Evolutionary conservation across 2,329 filamentous ascomycete species (phyloP), one percentile per base, ranked within the genome.

Genomic region (Juglanconis sp.): DNA sequence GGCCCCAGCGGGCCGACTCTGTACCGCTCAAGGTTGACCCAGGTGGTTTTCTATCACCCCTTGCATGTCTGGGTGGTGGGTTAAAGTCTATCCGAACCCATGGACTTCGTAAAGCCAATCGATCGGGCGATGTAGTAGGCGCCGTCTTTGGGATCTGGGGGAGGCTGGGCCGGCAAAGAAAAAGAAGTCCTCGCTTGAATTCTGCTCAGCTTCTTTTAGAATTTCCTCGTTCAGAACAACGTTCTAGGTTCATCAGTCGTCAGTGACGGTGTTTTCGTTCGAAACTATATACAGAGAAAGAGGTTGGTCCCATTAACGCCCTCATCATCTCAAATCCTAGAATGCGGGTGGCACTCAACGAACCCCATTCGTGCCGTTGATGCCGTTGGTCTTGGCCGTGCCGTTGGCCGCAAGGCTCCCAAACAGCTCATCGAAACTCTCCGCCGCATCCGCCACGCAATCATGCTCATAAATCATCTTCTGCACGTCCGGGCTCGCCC

Each of bases 401-500:
- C 13, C 49, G 10, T 53, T 44, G 3, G 38, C 10, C 15, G 3
- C 49, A 32, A 62, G 42, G 2, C 65, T 70, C 35, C 69, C 70
- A 64, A 73, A 83, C 44, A 84, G 65, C 67, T 77, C 72, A 10
- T 79, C 76, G 69, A 85, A 87, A 61, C 74, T 73, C 48, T 84
- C 80, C 53, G 73, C 71, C 0, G 84, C 79, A 58, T 84, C 80
- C 67, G 77, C 73, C 53, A 83, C 77, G 68, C 85, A 87, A 71
- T 89, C 86, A 67, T 86, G 79, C 10, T 81, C 80, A 71, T 89
- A 89, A 62, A 89, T 83, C 79, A 83, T 82, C 71, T 81, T 79
- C 72, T 89, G 87, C 47, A 89, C 84, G 67, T 89, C 86, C 9
- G 86, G 85, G 71, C 87, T 87, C 3, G 85, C 85, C 87, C 87